These are phyloP conservation scores for Xylariomycetidae sp. DNA, from an alignment of 2,329 filamentous ascomycete species.

Conservation along the genomic window DNA sequence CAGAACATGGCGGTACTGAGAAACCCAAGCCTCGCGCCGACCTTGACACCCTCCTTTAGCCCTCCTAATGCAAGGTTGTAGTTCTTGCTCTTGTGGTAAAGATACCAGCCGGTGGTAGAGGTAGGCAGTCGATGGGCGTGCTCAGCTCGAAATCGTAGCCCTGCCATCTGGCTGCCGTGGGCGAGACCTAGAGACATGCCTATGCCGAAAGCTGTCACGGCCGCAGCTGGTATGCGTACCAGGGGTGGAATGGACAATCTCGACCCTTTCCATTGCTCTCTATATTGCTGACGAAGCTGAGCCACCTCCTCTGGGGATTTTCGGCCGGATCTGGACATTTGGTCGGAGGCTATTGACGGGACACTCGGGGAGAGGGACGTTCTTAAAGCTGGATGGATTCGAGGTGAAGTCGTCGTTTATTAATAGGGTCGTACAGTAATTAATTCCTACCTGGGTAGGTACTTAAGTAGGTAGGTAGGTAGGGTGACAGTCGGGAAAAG, in stretches of 20 bases:
- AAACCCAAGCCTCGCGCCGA: slow-evolving; percentile 65
- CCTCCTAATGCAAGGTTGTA: slow-evolving; percentile 79
- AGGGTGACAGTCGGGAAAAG: no score
- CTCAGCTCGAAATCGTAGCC: slow-evolving; percentile 86
- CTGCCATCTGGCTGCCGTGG: slow-evolving; percentile 68
- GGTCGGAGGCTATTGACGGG: no score
- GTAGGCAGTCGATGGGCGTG: slow-evolving; percentile 90
- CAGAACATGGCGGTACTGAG: slow-evolving; percentile 75
- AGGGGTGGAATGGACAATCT: slow-evolving; percentile 60
- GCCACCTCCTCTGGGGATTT: no score
- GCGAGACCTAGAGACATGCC: slow-evolving; percentile 67
- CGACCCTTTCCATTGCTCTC: slow-evolving; percentile 33
- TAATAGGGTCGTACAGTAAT: no score
- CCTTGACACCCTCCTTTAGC: slow-evolving; percentile 70
- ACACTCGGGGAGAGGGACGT: no score
- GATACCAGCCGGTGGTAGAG: slow-evolving; percentile 82
- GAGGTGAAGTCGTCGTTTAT: no score
- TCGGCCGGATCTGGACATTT: no score
- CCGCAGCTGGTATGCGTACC: slow-evolving; percentile 61
- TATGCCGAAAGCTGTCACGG: slow-evolving; percentile 58
- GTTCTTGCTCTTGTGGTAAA: slow-evolving; percentile 99
- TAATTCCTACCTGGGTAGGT: no score
- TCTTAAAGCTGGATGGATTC: no score
- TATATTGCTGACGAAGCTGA: no score
- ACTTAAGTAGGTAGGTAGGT: no score